Evolutionary conservation across 1,284 basidiomycete species (phyloP).

Genomic region (Trichosporon asahii): DNA sequence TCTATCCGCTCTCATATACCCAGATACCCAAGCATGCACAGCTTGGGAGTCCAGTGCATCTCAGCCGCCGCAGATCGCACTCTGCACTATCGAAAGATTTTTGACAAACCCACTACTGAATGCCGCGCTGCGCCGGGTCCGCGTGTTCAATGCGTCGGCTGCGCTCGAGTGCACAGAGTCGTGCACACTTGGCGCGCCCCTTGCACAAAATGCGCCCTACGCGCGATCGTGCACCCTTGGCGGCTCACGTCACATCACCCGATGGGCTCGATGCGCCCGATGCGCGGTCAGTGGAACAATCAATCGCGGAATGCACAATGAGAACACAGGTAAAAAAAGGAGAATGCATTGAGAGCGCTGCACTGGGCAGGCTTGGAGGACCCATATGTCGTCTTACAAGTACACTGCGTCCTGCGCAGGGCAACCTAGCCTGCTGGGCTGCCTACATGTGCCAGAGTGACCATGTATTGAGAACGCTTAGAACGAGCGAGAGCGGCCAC

Average conservation of each 20-base stretch:
- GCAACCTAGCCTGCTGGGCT: background rate
- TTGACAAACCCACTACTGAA: background rate
- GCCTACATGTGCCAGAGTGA: background rate
- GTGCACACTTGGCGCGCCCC: background rate
- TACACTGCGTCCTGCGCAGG: slow-evolving; percentile 6
- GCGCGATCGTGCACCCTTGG: background rate
- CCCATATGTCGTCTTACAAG: background rate
- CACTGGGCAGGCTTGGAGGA: background rate
- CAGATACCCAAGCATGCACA: too few species aligned
- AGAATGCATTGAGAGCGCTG: background rate
- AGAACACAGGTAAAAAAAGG: background rate
- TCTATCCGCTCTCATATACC: background rate
- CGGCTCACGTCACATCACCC: background rate
- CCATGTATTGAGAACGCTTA: background rate
- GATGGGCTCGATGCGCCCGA: background rate
- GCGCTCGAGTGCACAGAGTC: background rate
- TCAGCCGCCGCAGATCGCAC: too few species aligned
- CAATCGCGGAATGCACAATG: background rate
- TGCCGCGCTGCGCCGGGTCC: too few species aligned
- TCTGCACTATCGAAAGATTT: background rate
- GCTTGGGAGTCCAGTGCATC: too few species aligned
- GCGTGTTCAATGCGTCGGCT: too few species aligned
- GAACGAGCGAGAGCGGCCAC: background rate
- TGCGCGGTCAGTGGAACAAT: background rate
- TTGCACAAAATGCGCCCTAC: background rate